These are phyloP conservation scores for Aureobasidium pullulans DNA, from an alignment of 2,329 filamentous ascomycete genomes.

Conservation along the genomic window DNA sequence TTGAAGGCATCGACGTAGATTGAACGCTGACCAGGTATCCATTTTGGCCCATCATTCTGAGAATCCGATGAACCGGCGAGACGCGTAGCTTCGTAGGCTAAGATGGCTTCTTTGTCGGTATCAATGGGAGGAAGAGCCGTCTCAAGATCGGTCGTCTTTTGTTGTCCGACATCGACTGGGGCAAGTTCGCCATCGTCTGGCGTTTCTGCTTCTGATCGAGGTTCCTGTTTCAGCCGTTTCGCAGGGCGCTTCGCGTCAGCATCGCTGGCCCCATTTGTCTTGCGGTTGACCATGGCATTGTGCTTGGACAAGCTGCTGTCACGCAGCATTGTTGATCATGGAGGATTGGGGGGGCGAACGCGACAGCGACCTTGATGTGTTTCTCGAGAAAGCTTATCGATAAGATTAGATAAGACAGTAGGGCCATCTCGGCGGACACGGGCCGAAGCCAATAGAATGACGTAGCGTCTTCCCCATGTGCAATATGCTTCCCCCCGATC, in stretches of 20 bases:
- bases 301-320: conserved; percentile 36
- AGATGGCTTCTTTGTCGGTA: conserved; percentile 63
- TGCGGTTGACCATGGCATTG: conserved; percentile 43
- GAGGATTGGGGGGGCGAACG: not conserved
- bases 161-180: conserved; percentile 17
- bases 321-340: conserved; percentile 26
- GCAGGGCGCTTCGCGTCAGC: conserved; percentile 30
- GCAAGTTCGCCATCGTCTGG: conserved; percentile 21
- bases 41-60: conserved; percentile 45
- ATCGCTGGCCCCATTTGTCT: conserved; percentile 33
- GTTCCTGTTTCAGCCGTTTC: conserved; percentile 35
- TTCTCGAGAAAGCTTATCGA: not conserved
- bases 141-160: conserved; percentile 56
- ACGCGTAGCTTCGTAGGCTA: conserved; percentile 64
- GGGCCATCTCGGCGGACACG: not conserved
- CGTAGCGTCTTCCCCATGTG: conserved; percentile 2
- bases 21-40: conserved; percentile 72
- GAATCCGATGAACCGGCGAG: conserved; percentile 24
- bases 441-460: not conserved
- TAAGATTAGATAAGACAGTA: not conserved
- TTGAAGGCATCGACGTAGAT: conserved; percentile 98
- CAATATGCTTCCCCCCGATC: not conserved
- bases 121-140: conserved; percentile 61
- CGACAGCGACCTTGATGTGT: conserved; percentile 4
- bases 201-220: conserved; percentile 15